A percentile compares a stretch with the other conserved stretches of the same genome.
These are phyloP conservation scores for Blattamonas nauphoetae DNA, from an alignment of 78 protist species.

Conservation along the genomic window DNA sequence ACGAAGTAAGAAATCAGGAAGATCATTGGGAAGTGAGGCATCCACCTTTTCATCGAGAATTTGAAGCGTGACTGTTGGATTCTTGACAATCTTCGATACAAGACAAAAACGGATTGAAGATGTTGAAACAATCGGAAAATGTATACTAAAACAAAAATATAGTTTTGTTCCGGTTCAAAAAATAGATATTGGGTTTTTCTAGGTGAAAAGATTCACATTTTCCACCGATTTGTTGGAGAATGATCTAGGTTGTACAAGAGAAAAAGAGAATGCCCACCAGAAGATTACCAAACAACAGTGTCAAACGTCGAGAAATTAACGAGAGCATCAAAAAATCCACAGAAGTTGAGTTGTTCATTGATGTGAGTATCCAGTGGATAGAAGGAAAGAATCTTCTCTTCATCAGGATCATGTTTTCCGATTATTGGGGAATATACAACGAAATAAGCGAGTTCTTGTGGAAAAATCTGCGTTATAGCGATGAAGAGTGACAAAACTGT, in stretches of 20 bases:
- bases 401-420: background rate
- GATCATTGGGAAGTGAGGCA: background rate
- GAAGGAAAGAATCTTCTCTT: background rate
- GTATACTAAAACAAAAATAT: background rate
- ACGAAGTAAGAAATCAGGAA: background rate
- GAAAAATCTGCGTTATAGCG: too few relatives aligned
- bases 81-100: background rate
- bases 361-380: background rate
- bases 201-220: background rate
- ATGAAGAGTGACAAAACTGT: too few relatives aligned
- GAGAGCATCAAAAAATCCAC: background rate
- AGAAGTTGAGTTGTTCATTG: background rate
- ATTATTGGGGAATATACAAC: background rate
- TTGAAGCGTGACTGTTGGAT: background rate
- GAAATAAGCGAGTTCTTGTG: background rate
- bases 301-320: background rate
- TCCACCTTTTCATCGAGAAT: background rate
- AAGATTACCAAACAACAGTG: background rate
- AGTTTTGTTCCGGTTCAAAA: background rate
- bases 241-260: background rate
- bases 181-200: background rate
- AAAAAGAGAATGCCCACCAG: background rate
- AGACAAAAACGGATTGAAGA: too few relatives aligned
- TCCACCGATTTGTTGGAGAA: background rate
- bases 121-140: too few relatives aligned